Percentiles rank a stretch among this genome's conserved stretches.
Conservation (phyloP, 2,329 filamentous ascomycete genomes). For the Escovopsis sp. region DNA sequence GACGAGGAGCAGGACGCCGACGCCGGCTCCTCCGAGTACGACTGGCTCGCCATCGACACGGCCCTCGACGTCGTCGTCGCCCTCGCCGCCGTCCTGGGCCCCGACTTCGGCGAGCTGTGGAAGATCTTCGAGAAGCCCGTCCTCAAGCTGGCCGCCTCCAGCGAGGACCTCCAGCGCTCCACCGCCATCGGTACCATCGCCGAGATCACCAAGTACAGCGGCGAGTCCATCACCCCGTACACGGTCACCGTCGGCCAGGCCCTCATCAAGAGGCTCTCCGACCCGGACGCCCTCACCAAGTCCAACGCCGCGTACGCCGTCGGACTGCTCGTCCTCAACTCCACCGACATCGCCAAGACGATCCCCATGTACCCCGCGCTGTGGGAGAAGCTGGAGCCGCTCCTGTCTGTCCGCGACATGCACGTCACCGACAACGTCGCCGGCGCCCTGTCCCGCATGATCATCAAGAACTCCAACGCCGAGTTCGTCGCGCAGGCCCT, state of each 20-base stretch:
- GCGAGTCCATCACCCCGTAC: conserved; percentile 62
- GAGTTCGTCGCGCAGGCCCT: conserved; percentile 72
- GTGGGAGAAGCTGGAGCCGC: conserved; percentile 70
- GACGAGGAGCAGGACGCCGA: conserved; percentile 61
- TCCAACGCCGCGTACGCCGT: conserved; percentile 90
- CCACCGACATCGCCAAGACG: conserved; percentile 50
- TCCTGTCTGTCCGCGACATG: conserved; percentile 62
- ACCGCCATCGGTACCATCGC: conserved; percentile 85
- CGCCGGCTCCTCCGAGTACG: conserved; percentile 77
- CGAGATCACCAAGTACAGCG: conserved; percentile 79
- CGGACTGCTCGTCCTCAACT: conserved; percentile 72
- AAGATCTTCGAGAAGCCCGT: conserved; percentile 91
- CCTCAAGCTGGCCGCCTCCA: conserved; percentile 72
- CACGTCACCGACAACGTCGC: conserved; percentile 86
- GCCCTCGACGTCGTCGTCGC: conserved; percentile 82
- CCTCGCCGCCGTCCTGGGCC: conserved; percentile 66
- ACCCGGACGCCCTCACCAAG: conserved; percentile 83
- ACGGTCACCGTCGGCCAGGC: conserved; percentile 64
- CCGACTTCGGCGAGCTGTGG: conserved; percentile 75
- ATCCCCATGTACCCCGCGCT: conserved; percentile 67
- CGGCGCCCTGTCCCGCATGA: conserved; percentile 84
- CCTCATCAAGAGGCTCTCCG: conserved; percentile 70
- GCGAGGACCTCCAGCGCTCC: conserved; percentile 74
- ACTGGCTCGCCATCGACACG: conserved; percentile 93
- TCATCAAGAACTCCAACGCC: conserved; percentile 70